These are phyloP conservation scores for Melanopsichium pennsylvanicum DNA, from an alignment of 1,284 basidiomycete genomes.

Conservation along the genomic window DNA sequence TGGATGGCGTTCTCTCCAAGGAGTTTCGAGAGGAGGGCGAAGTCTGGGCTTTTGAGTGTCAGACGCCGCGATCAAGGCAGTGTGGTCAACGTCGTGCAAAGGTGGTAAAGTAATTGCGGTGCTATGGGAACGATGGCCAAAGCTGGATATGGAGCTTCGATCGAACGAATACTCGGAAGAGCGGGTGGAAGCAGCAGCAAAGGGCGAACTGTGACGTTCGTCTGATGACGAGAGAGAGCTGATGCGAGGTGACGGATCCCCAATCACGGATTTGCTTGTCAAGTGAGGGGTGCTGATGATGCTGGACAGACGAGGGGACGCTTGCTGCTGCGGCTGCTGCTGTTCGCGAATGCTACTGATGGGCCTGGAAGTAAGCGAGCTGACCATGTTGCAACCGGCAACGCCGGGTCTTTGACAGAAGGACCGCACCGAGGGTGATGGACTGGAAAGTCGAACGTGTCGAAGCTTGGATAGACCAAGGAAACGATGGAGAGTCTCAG, in stretches of 20 bases:
- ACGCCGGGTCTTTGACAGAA: conserved; percentile 7
- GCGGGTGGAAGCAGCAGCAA: conserved; percentile 20
- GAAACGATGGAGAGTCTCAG: too few relatives aligned
- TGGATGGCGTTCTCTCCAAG: background rate
- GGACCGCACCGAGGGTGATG: background rate
- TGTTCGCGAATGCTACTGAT: conserved; percentile 42
- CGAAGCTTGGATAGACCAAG: background rate
- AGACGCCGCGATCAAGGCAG: conserved; percentile 14
- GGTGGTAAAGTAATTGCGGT: conserved; percentile 22
- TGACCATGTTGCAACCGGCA: conserved; percentile 45
- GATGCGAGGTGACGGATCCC: conserved; percentile 23
- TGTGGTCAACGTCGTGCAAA: conserved; percentile 19
- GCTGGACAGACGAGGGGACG: conserved; percentile 16
- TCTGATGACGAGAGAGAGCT: conserved; percentile 10
- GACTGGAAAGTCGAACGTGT: background rate
- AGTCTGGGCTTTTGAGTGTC: conserved; percentile 5
- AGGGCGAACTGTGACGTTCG: conserved; percentile 36
- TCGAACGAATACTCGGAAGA: conserved; percentile 35
- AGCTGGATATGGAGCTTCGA: conserved; percentile 28
- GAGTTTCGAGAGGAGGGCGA: background rate
- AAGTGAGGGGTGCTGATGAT: conserved; percentile 12
- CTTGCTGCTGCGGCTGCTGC: conserved; percentile 25
- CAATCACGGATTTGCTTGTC: background rate
- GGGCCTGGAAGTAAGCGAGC: conserved; percentile 27
- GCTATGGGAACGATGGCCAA: conserved; percentile 31